Evolutionary conservation across 139 green algal genomes (phyloP), one percentile per base, ranked within the genome.

Genomic region (Micractinium sp.): DNA sequence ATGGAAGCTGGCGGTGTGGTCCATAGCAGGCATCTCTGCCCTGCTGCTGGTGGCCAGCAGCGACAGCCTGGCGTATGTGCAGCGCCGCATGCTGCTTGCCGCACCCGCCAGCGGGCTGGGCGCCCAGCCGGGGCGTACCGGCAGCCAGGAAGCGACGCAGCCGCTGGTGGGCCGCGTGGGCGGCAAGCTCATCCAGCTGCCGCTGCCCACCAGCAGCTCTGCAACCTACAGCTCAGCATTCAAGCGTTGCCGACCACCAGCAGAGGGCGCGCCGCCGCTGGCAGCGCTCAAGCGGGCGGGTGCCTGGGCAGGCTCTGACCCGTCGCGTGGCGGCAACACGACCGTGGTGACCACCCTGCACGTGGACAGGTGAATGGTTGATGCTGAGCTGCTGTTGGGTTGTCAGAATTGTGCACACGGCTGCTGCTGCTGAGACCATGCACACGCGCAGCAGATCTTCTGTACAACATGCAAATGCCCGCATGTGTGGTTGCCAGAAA

Each of bases 51-150:
- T 56, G 0, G 81, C 56, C 56, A 86, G 20, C 56, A n/a, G 81
- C 56, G 33, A 36, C 81, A 66, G 81, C 81, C 19, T 86, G n/a
- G 22, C 31, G n/a, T 74, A 36, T 63, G 81, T 86, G 81, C 81
- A 86, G 56, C 56, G 81, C 16, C 81, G 81, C n/a, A 66, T 86
- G 56, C 81, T 86, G 81, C 81, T 86, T 27, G 75, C 41, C 31
- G 23, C 25, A 16, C 41, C 47, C 80, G 12, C 53, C 61, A 19
- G 53, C 29, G 22, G 13, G 13, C 29, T 38, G 31, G 63, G 20
- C 19, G 74, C 33, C 74, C 74, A 80, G 25, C 69, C 25, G 16
- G 33, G 22, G 63, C 63, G 63, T 2, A 27, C 63, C 18, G 63
- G 20, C 4, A 27, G 20, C 20, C 63, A 71, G 74, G 33, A 29